phyloP scores from a whole-genome alignment of 768 basidiomycete species.

The Auriscalpium microsporum region DNA sequence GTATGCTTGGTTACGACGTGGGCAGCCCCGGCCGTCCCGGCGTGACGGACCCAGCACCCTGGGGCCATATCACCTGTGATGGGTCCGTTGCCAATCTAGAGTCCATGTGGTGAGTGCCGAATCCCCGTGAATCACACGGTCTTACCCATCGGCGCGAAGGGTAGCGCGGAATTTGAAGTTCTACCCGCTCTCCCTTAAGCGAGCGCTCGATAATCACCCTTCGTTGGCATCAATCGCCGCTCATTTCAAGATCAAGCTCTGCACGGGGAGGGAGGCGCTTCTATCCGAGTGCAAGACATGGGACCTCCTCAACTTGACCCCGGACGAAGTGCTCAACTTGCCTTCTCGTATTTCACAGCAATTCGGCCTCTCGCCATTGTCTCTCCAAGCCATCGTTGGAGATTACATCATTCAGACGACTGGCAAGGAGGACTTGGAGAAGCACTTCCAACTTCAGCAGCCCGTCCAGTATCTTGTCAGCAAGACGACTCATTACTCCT shows the following conservation, averaged over 20 bases:
- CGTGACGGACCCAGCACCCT: slow-evolving; percentile 12
- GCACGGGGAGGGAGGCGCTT: slow-evolving; percentile 18
- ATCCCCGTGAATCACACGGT: neutral
- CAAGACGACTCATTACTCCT: slow-evolving; percentile 35
- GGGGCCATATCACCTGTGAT: slow-evolving; percentile 38
- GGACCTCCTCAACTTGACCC: slow-evolving; percentile 35
- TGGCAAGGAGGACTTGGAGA: slow-evolving; percentile 26
- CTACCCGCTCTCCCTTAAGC: slow-evolving; percentile 32
- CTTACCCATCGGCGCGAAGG: neutral
- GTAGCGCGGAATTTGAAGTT: slow-evolving; percentile 40
- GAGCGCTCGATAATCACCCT: slow-evolving; percentile 12
- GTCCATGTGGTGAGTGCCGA: slow-evolving; percentile 30
- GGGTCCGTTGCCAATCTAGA: slow-evolving; percentile 41
- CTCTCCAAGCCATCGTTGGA: slow-evolving; percentile 23
- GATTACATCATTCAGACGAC: slow-evolving; percentile 29
- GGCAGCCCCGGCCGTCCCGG: neutral
- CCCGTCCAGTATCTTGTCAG: slow-evolving; percentile 22
- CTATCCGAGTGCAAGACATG: slow-evolving; percentile 26
- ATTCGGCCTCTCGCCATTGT: slow-evolving; percentile 27
- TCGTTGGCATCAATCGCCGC: slow-evolving; percentile 25
- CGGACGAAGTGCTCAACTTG: slow-evolving; percentile 27
- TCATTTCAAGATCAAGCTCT: slow-evolving; percentile 25
- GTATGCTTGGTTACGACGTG: slow-evolving; percentile 31
- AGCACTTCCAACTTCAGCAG: slow-evolving; percentile 18
- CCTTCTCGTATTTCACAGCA: slow-evolving; percentile 24